Percentiles rank a stretch among this genome's conserved stretches.
Conservation (phyloP, 2,329 filamentous ascomycete genomes). For the Pleoardoris graminearum region DNA sequence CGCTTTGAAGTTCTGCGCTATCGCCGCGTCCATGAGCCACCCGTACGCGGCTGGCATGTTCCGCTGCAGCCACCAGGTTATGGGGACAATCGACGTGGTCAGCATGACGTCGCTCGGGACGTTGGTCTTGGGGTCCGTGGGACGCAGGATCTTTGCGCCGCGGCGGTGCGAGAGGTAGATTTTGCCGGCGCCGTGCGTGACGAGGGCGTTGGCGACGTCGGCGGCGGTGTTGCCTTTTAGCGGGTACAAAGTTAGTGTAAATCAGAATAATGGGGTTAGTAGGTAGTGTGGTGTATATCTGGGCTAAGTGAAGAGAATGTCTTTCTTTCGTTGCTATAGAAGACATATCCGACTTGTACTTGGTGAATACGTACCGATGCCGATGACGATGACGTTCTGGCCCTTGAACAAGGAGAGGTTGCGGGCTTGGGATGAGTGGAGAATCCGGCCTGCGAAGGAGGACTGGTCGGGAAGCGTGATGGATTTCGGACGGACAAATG, state of each 20-base stretch:
- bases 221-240: constrained; percentile 32
- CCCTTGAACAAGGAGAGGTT: neutral
- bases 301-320: no score
- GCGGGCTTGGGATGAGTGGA: neutral
- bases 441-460: neutral
- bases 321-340: no score
- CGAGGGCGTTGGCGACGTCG: constrained; percentile 28
- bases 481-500: neutral
- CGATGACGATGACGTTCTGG: constrained; percentile 27
- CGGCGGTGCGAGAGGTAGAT: constrained; percentile 30
- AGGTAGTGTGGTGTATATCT: no score
- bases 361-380: no score
- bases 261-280: no score
- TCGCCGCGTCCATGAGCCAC: constrained; percentile 20
- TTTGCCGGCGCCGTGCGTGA: constrained; percentile 19
- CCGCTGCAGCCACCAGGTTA: constrained; percentile 15
- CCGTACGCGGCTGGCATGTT: constrained; percentile 14
- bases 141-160: constrained; percentile 23
- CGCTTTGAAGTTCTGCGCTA: constrained; percentile 28
- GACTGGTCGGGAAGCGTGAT: neutral
- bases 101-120: neutral
- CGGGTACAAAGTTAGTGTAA: no score
- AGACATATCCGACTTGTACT: no score
- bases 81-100: constrained; percentile 1
- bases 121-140: neutral